Percentiles rank a stretch among this genome's conserved stretches.
Conservation (phyloP, 2,329 filamentous ascomycete genomes). For the Gremmenia infestans region DNA sequence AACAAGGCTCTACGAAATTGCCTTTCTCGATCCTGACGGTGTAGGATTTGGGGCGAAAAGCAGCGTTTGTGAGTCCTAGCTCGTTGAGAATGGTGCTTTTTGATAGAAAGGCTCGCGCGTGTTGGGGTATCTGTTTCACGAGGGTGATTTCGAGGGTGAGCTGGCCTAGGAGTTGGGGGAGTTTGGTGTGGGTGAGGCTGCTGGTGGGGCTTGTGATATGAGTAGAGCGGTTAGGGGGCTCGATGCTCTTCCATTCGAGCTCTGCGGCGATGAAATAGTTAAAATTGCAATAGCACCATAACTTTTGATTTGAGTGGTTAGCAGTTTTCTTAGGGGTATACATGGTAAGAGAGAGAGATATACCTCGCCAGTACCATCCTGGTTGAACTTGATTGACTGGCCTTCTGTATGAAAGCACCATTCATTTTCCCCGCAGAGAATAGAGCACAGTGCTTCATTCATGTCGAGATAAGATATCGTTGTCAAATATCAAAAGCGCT, state of each 20-base stretch:
- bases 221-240: background rate
- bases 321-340: background rate
- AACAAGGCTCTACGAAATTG: slow-evolving; percentile 23
- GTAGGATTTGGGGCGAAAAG: slow-evolving; percentile 23
- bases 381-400: slow-evolving; percentile 23
- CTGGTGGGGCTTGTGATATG: background rate
- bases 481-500: too few species aligned
- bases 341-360: background rate
- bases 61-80: slow-evolving; percentile 18
- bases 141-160: slow-evolving; percentile 23
- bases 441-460: slow-evolving; percentile 26
- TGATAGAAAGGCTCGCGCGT: slow-evolving; percentile 1
- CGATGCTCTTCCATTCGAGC: slow-evolving; percentile 20
- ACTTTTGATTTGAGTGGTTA: background rate
- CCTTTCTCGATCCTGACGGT: slow-evolving; percentile 25
- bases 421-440: slow-evolving; percentile 19
- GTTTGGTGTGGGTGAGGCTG: background rate
- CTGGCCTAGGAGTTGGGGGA: slow-evolving; percentile 5
- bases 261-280: slow-evolving; percentile 22
- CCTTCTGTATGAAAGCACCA: slow-evolving; percentile 23
- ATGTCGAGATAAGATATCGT: slow-evolving; percentile 6
- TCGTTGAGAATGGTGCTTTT: slow-evolving; percentile 12
- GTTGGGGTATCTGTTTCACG: slow-evolving; percentile 11
- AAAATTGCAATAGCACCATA: slow-evolving; percentile 16
- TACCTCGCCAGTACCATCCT: slow-evolving; percentile 26